A percentile compares a stretch with the other conserved stretches of the same genome.
These are phyloP conservation scores for Corchorus olitorius DNA, from an alignment of 345 rosid genomes.

Conservation along the genomic window DNA sequence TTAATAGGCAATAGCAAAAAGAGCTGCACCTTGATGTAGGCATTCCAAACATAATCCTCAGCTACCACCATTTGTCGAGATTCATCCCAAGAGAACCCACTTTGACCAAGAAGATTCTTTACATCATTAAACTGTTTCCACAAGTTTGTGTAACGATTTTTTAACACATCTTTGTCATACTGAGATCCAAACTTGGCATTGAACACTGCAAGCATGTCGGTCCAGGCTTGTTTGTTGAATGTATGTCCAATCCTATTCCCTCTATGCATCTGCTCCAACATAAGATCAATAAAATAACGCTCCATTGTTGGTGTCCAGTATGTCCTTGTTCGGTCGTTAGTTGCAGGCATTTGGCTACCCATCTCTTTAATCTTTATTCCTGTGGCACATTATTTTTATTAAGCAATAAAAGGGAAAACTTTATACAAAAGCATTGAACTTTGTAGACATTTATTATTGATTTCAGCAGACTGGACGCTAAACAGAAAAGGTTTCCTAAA, in stretches of 20 bases:
- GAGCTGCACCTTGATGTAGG: conserved; percentile 58
- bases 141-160: conserved; percentile 66
- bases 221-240: conserved; percentile 86
- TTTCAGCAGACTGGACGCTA: background rate
- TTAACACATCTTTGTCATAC: conserved; percentile 79
- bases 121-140: conserved; percentile 87
- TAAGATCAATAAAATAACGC: conserved; percentile 83
- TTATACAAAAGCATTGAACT: background rate
- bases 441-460: background rate
- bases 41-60: conserved; percentile 64
- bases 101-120: conserved; percentile 61
- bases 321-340: conserved; percentile 70
- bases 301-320: conserved; percentile 90
- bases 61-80: conserved; percentile 67
- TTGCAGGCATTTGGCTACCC: conserved; percentile 41
- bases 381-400: background rate
- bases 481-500: background rate
- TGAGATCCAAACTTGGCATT: conserved; percentile 72
- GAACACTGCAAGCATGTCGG: conserved; percentile 65
- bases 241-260: conserved; percentile 82
- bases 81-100: conserved; percentile 86
- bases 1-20: conserved; percentile 5
- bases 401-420: background rate
- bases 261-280: conserved; percentile 78
- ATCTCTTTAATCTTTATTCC: conserved; percentile 28